These are phyloP conservation scores for Picea mariana DNA, from an alignment of 83 land plant genomes.

Conservation along the genomic window DNA sequence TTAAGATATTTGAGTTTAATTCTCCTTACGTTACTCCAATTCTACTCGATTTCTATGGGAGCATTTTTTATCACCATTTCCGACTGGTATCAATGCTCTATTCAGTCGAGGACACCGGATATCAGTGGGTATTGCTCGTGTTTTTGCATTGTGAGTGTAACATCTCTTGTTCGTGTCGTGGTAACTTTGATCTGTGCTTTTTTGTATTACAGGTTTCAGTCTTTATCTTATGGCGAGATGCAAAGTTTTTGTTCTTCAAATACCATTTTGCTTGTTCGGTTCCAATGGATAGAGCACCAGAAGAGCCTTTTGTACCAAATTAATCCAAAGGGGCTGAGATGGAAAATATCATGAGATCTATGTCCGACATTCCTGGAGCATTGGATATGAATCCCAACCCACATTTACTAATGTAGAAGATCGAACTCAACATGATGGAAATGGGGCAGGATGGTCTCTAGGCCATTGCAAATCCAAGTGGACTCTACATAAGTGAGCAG, in stretches of 20 bases:
- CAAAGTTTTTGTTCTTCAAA: slow-evolving; percentile 13
- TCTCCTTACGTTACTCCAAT: slow-evolving; percentile 75
- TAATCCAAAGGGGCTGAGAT: slow-evolving; percentile 93
- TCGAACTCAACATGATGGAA: slow-evolving; percentile 89
- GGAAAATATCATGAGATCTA: slow-evolving; percentile 80
- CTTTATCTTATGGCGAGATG: slow-evolving; percentile 12
- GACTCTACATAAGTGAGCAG: slow-evolving; percentile 68
- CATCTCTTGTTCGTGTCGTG: slow-evolving; percentile 81
- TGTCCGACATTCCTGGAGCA: slow-evolving; percentile 98
- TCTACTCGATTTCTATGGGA: slow-evolving; percentile 86
- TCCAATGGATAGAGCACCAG: slow-evolving; percentile 66
- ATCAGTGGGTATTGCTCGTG: slow-evolving; percentile 81
- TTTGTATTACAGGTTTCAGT: slow-evolving; percentile 45
- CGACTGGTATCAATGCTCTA: slow-evolving; percentile 88
- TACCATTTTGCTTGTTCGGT: neutral
- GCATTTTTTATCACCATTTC: slow-evolving; percentile 91
- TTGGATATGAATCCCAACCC: slow-evolving; percentile 64
- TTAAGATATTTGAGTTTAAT: slow-evolving; percentile 80
- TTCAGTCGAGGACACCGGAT: slow-evolving; percentile 85
- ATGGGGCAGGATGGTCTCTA: slow-evolving; percentile 78
- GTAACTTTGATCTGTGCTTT: slow-evolving; percentile 76
- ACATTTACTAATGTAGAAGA: too few relatives aligned
- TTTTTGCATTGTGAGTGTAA: slow-evolving; percentile 90
- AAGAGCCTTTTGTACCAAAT: slow-evolving; percentile 82
- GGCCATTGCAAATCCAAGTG: slow-evolving; percentile 82